A percentile compares a stretch with the other conserved stretches of the same genome.
phyloP scores from a whole-genome alignment of 495 filamentous ascomycete species.

The Hypomontagnella submonticulosa region DNA sequence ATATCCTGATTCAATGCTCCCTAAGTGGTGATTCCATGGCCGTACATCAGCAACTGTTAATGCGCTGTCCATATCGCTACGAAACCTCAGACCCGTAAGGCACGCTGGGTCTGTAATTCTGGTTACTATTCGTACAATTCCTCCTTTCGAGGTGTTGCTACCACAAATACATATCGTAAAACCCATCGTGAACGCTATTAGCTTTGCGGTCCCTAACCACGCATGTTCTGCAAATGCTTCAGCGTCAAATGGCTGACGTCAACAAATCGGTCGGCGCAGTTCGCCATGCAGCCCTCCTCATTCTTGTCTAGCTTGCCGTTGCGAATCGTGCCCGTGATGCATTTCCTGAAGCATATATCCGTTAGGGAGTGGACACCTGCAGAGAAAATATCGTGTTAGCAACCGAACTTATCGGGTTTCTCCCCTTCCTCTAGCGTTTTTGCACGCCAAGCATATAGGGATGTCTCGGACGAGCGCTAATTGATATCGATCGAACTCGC shows the following conservation, averaged over 20 bases:
- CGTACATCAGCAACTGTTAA: not conserved
- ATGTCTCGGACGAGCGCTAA: not conserved
- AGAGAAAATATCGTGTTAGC: slow-evolving; percentile 27
- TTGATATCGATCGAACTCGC: too few species aligned
- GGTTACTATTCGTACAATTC: slow-evolving; percentile 21
- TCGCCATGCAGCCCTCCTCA: slow-evolving; percentile 85
- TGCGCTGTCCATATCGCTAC: not conserved
- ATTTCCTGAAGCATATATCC: slow-evolving; percentile 93
- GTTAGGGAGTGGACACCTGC: slow-evolving; percentile 73
- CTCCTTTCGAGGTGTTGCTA: too few species aligned
- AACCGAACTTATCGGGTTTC: not conserved
- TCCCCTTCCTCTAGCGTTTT: not conserved
- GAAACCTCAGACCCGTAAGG: not conserved
- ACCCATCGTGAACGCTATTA: too few species aligned
- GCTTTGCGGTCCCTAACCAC: not conserved
- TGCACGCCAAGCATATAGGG: not conserved
- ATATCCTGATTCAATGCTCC: not conserved
- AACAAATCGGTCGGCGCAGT: slow-evolving; percentile 94
- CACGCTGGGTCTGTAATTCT: not conserved
- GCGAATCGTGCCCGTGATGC: slow-evolving; percentile 73
- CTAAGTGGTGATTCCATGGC: slow-evolving; percentile 20
- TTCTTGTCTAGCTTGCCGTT: slow-evolving; percentile 72
- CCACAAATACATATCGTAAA: too few species aligned
- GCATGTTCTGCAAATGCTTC: slow-evolving; percentile 74
- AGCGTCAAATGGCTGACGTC: slow-evolving; percentile 85